Base-by-base conservation (phyloP, 2,329 filamentous ascomycete genomes). In the Alternaria dauci region DNA sequence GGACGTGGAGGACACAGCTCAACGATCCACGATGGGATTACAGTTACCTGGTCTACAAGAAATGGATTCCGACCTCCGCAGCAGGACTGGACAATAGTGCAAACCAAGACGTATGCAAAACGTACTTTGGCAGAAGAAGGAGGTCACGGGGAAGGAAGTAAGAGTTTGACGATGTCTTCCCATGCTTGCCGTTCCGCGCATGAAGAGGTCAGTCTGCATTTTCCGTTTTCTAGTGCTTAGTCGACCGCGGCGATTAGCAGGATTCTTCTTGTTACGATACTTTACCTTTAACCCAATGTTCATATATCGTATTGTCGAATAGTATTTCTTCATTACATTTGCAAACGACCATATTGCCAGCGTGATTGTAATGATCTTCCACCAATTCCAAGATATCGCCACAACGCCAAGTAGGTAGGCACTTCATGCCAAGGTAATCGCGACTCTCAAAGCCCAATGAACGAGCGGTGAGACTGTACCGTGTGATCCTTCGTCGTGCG, bases 1-100 rank as follows among this genome's bases (percentile, higher is more conserved):
- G 87, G 87, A 81, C 81, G 0, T 89, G 87, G 87, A 89, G 88
- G 74, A 71, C 74, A 1, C 71, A 85, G 70, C 20, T 82, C 65
- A 57, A 79, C 78, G 82, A 85, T 66, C 84, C 81, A 74, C 71
- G 82, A 11, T 86, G 83, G 84, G 81, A 81, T 63, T 86, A 86
- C 64, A 71, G 79, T 26, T 60, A 60, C 20, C 36, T 60, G 28
- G 41, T 60, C 7, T 57, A 57, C 20, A 57, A 60, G 34, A 38
- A 57, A 18, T 60, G 58, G 58, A 42, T 60, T 16, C 58, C 58
- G 16, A 60, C 58, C 3, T 51, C 53, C 3, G 47, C 47, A 12
- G 53, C 47, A 11, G 58, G 47, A 2, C n/a, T 60, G 25, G 58
- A 60, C 23, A 53, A 53, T 30, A 60, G 58, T 18, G 47, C 34